Evolutionary conservation across 148 eudicot genomes (phyloP).

Genomic region (Rhododendron williamsianum): DNA sequence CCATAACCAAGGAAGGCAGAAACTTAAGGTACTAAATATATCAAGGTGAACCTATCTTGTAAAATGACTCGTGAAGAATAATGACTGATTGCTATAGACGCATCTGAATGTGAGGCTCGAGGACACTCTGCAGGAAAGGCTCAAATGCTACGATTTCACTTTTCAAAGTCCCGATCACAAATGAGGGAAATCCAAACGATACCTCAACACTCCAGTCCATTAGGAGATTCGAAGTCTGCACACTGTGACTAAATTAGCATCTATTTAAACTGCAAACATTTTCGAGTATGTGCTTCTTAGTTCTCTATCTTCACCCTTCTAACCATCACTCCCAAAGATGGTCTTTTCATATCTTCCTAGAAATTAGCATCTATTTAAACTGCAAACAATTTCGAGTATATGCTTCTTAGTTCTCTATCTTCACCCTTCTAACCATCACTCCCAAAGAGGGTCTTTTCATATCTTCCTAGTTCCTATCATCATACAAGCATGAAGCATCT

Average conservation of each 20-base stretch:
- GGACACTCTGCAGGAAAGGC: not conserved
- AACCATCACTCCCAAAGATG: not conserved
- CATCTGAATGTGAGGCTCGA: not conserved
- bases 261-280: not conserved
- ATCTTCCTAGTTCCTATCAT: not conserved
- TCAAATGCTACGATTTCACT: not conserved
- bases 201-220: not conserved
- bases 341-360: not conserved
- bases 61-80: not conserved
- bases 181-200: not conserved
- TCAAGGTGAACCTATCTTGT: not conserved
- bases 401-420: not conserved
- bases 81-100: not conserved
- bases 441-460: not conserved
- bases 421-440: constrained; percentile 1
- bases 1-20: not conserved
- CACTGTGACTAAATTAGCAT: not conserved
- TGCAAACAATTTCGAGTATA: not conserved
- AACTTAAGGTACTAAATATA: not conserved
- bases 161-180: not conserved
- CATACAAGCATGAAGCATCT: not conserved
- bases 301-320: not conserved
- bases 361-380: not conserved
- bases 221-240: not conserved
- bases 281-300: not conserved